A percentile compares a stretch with the other conserved stretches of the same genome.
Evolutionary conservation across 2,329 filamentous ascomycete genomes (phyloP).

Genomic region (Simplicillium sp.): DNA sequence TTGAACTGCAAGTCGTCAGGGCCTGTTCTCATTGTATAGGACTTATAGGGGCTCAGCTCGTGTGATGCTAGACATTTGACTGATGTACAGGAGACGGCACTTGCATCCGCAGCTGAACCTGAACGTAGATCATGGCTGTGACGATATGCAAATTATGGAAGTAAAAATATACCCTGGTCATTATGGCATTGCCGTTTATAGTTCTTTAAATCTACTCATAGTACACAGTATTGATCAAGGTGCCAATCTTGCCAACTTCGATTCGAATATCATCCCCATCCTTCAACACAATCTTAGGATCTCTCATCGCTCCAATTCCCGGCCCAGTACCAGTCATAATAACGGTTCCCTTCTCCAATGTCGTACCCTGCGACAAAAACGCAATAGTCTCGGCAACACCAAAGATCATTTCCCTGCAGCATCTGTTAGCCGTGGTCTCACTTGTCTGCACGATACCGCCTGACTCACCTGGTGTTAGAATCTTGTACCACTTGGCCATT

Average conservation of each 20-base stretch:
- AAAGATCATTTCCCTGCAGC: conserved; percentile 49
- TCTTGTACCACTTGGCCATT: conserved; percentile 33
- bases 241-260: conserved; percentile 33
- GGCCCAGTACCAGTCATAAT: conserved; percentile 61
- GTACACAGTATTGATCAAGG: conserved; percentile 21
- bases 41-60: too few species aligned
- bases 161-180: too few species aligned
- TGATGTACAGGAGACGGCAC: too few species aligned
- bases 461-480: conserved; percentile 15
- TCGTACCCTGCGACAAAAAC: conserved; percentile 51
- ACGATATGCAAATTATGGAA: too few species aligned
- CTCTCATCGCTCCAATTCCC: conserved; percentile 62
- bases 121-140: too few species aligned
- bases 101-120: too few species aligned
- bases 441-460: not conserved
- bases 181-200: too few species aligned
- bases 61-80: too few species aligned
- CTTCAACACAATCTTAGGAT: conserved; percentile 56
- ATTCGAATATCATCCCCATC: conserved; percentile 50
- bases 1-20: too few species aligned
- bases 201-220: not conserved
- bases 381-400: conserved; percentile 47
- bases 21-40: too few species aligned
- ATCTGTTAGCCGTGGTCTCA: not conserved
- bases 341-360: conserved; percentile 50